Evolutionary conservation across 2,329 filamentous ascomycete genomes (phyloP).

Genomic region (Claviceps sp.): DNA sequence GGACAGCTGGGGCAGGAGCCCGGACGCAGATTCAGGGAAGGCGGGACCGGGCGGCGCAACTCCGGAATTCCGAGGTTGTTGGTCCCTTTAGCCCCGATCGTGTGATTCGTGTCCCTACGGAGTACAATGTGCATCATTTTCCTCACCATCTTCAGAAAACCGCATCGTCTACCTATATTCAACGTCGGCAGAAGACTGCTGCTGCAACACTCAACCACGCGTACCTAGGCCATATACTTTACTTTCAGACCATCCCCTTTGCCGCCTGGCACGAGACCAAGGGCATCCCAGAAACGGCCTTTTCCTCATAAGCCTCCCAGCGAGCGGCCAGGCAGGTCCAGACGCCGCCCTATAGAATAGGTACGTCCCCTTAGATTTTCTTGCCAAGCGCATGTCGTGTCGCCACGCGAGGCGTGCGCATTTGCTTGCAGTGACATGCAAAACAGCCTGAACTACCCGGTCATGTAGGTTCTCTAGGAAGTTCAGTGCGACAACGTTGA

Average conservation of each 20-base stretch:
- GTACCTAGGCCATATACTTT: not conserved
- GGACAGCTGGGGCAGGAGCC: too few species aligned
- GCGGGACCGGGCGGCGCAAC: not conserved
- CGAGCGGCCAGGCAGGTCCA: not conserved
- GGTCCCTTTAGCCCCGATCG: not conserved
- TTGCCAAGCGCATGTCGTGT: not conserved
- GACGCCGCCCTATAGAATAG: not conserved
- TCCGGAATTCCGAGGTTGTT: not conserved
- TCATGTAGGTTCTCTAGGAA: not conserved
- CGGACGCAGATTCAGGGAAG: not conserved
- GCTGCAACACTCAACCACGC: too few species aligned
- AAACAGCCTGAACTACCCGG: not conserved
- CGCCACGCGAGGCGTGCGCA: not conserved
- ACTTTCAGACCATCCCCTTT: not conserved
- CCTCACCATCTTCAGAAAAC: not conserved
- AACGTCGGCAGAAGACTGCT: not conserved
- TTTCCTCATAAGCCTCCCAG: not conserved
- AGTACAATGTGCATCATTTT: not conserved
- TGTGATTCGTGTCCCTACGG: too few species aligned
- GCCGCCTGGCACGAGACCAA: too few species aligned
- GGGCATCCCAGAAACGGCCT: not conserved
- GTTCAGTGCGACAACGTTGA: not conserved
- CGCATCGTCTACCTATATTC: not conserved
- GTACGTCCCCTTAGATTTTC: not conserved
- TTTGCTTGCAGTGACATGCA: not conserved